These are phyloP conservation scores for Stemphylium beticola DNA, from an alignment of 2,329 filamentous ascomycete genomes.

Conservation along the genomic window DNA sequence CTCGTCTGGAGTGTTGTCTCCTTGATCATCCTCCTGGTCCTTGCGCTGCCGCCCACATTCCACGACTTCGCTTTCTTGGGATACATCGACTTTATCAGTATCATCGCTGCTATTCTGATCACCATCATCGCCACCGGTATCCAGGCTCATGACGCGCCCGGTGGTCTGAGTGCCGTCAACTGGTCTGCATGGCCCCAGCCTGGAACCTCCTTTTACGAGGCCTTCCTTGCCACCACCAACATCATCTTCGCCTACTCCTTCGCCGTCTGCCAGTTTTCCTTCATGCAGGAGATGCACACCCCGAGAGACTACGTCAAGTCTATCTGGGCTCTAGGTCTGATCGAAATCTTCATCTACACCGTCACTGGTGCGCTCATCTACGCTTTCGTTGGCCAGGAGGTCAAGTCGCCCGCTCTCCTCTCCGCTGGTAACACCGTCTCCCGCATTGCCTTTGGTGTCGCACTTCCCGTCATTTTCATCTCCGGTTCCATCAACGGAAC, in stretches of 20 bases:
- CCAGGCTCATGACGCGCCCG: constrained; percentile 39
- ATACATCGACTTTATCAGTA: constrained; percentile 66
- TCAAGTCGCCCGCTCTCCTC: constrained; percentile 69
- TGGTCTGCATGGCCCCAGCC: constrained; percentile 44
- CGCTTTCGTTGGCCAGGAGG: constrained; percentile 66
- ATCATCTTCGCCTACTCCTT: constrained; percentile 52
- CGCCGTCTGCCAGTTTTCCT: constrained; percentile 72
- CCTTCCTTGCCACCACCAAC: constrained; percentile 51
- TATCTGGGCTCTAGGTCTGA: constrained; percentile 62
- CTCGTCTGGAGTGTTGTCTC: constrained; percentile 70
- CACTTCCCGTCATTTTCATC: constrained; percentile 74
- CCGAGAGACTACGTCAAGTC: constrained; percentile 67
- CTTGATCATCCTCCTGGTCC: constrained; percentile 63
- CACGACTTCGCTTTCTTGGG: constrained; percentile 67
- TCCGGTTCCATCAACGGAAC: constrained; percentile 74
- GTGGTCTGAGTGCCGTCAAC: constrained; percentile 33
- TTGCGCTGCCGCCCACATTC: constrained; percentile 68
- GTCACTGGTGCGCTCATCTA: constrained; percentile 73
- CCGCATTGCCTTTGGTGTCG: constrained; percentile 75
- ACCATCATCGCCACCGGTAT: constrained; percentile 71
- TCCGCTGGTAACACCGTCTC: constrained; percentile 64
- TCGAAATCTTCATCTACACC: constrained; percentile 67
- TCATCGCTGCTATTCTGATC: constrained; percentile 68
- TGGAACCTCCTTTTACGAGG: constrained; percentile 69
- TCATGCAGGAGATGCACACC: constrained; percentile 71